Conservation (phyloP, 768 basidiomycete species). For the Mycena metata region DNA sequence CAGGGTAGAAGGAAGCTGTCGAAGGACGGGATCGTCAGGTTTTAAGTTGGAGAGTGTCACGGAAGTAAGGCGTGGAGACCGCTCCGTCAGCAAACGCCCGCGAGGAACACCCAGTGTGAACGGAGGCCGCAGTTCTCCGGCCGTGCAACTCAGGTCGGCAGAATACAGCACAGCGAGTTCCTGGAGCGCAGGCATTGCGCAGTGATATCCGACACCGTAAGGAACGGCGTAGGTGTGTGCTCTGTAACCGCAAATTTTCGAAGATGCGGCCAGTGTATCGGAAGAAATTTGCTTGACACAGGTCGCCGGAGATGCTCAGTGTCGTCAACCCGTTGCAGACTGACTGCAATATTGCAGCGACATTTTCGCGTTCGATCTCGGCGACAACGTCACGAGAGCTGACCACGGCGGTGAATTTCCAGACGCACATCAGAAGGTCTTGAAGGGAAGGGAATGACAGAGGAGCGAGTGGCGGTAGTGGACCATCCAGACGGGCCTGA, state of each 20-base stretch:
- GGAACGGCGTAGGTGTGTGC: constrained; percentile 14
- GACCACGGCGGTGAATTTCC: not conserved
- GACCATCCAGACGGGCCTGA: constrained; percentile 3
- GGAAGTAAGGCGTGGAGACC: not conserved
- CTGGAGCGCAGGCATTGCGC: not conserved
- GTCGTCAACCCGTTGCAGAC: not conserved
- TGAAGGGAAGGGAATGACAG: constrained; percentile 8
- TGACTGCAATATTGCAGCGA: not conserved
- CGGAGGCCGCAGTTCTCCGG: not conserved
- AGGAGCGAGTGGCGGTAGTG: not conserved
- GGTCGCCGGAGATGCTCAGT: constrained; percentile 12
- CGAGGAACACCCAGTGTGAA: not conserved
- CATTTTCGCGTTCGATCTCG: not conserved
- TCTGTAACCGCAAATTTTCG: constrained; percentile 1
- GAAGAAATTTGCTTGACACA: not conserved
- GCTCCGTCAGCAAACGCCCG: not conserved
- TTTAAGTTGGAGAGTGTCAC: constrained; percentile 1
- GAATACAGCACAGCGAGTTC: not conserved
- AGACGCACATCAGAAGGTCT: not conserved
- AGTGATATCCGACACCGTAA: not conserved
- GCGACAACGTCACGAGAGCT: not conserved
- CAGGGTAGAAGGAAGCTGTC: constrained; percentile 2
- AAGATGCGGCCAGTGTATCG: not conserved
- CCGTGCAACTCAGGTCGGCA: not conserved
- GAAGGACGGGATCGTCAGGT: not conserved